Evolutionary conservation across 2,329 filamentous ascomycete genomes (phyloP).

Genomic region (Myriosclerotinia curreyana): DNA sequence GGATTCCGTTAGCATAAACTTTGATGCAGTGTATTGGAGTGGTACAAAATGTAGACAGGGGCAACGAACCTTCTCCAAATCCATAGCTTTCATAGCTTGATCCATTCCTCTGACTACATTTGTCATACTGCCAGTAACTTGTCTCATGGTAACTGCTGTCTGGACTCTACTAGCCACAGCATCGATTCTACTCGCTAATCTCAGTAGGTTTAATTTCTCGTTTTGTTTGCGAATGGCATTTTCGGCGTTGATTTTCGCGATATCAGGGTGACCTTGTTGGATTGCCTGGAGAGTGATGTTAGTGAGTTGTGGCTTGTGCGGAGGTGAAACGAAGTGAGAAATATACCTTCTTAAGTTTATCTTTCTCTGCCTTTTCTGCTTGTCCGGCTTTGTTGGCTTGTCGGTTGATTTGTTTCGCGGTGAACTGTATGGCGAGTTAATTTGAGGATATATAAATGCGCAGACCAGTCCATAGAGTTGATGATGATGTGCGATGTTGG

Average conservation of each 20-base stretch:
- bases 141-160: conserved; percentile 60
- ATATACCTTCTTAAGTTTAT: conserved; percentile 57
- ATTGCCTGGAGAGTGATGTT: conserved; percentile 47
- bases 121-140: conserved; percentile 59
- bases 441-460: conserved; percentile 14
- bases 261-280: conserved; percentile 56
- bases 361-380: conserved; percentile 58
- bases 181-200: conserved; percentile 56
- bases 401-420: conserved; percentile 59
- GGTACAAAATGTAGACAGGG: background rate
- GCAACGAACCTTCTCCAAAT: conserved; percentile 54
- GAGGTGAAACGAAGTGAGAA: background rate
- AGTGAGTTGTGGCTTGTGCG: conserved; percentile 6
- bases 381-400: conserved; percentile 60
- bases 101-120: conserved; percentile 62
- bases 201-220: conserved; percentile 57
- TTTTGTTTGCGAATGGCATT: conserved; percentile 63
- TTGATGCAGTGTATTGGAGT: background rate
- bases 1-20: conserved; percentile 13
- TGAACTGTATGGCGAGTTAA: conserved; percentile 46
- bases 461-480: background rate
- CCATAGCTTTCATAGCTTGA: conserved; percentile 61
- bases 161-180: conserved; percentile 58
- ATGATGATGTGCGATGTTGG: conserved; percentile 12
- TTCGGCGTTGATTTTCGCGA: conserved; percentile 61